Evolutionary conservation across 192 early-diverging fungal genomes (phyloP).

Genomic region (Spizellomyces punctatus): DNA sequence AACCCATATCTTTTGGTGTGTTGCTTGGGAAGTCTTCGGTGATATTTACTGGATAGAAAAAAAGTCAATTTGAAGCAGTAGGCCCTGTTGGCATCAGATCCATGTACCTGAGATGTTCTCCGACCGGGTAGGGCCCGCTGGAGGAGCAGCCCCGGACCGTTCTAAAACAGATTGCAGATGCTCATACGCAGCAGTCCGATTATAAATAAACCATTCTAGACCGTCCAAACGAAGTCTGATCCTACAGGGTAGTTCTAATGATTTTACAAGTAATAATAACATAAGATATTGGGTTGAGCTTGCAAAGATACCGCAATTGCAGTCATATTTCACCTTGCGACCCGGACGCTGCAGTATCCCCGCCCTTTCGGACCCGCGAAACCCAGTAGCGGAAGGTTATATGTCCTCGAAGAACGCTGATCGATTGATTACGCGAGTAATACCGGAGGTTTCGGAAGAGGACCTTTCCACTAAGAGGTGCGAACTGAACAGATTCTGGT

Average conservation of each 20-base stretch:
- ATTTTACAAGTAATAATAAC: not conserved
- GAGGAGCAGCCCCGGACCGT: not conserved
- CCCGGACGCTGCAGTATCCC: too few relatives aligned
- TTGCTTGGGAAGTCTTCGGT: constrained; percentile 11
- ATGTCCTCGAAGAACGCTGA: constrained; percentile 71
- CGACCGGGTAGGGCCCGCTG: too few relatives aligned
- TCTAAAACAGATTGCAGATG: constrained; percentile 35
- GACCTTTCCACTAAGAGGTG: constrained; percentile 71
- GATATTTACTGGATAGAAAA: not conserved
- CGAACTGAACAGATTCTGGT: constrained; percentile 69
- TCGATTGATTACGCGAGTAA: constrained; percentile 68
- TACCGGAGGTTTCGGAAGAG: constrained; percentile 79
- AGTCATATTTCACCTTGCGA: too few relatives aligned
- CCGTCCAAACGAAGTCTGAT: constrained; percentile 71
- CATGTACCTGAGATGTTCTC: too few relatives aligned
- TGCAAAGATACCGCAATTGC: too few relatives aligned
- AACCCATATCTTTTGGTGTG: constrained; percentile 39
- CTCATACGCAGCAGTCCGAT: constrained; percentile 73
- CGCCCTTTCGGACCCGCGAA: constrained; percentile 50
- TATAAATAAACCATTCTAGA: constrained; percentile 82
- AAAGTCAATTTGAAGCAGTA: not conserved
- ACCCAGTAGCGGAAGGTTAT: constrained; percentile 77
- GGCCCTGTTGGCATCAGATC: too few relatives aligned
- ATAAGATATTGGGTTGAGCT: too few relatives aligned
- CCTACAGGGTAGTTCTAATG: constrained; percentile 45